Conservation (phyloP, 176 grass and related monocot species). For the Oryza longistaminata region DNA sequence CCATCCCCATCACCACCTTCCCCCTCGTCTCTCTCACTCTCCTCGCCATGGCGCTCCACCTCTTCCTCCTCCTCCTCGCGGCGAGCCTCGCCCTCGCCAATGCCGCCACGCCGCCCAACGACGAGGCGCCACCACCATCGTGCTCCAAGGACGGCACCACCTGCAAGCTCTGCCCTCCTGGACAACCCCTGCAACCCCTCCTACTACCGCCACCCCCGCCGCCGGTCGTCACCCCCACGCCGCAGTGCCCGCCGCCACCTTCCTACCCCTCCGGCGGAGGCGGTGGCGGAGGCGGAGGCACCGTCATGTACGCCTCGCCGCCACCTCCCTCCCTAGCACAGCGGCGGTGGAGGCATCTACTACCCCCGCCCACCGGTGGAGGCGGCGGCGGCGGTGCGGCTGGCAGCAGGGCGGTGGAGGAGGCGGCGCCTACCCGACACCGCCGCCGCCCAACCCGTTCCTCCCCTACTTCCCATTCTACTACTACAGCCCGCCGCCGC, state of each 20-base stretch:
- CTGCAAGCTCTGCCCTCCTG: conserved; percentile 86
- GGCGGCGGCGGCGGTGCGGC: conserved; percentile 1
- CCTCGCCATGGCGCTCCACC: conserved; percentile 27
- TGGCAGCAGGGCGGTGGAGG: conserved; percentile 1
- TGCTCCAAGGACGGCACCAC: conserved; percentile 69
- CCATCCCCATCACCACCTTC: conserved; percentile 28
- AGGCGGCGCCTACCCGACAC: conserved; percentile 43
- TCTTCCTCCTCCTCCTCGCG: conserved; percentile 25
- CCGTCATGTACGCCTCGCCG: conserved; percentile 34
- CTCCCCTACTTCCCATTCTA: conserved; percentile 97
- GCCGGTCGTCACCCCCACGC: conserved; percentile 26
- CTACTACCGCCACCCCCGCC: conserved; percentile 57
- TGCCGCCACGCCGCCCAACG: background rate
- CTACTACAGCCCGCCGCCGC: conserved; percentile 86
- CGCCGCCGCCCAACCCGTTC: conserved; percentile 95
- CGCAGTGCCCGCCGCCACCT: conserved; percentile 47
- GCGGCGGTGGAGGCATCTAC: conserved; percentile 15
- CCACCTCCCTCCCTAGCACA: conserved; percentile 42
- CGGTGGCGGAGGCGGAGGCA: background rate
- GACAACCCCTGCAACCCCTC: conserved; percentile 69
- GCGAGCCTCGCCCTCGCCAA: conserved; percentile 30
- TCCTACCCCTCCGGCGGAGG: background rate
- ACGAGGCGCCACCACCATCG: conserved; percentile 34
- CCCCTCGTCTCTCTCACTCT: background rate
- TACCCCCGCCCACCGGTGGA: conserved; percentile 35